A percentile compares a stretch with the other conserved stretches of the same genome.
Conservation (phyloP, 208 protist genomes). For the Naegleria fowleri region DNA sequence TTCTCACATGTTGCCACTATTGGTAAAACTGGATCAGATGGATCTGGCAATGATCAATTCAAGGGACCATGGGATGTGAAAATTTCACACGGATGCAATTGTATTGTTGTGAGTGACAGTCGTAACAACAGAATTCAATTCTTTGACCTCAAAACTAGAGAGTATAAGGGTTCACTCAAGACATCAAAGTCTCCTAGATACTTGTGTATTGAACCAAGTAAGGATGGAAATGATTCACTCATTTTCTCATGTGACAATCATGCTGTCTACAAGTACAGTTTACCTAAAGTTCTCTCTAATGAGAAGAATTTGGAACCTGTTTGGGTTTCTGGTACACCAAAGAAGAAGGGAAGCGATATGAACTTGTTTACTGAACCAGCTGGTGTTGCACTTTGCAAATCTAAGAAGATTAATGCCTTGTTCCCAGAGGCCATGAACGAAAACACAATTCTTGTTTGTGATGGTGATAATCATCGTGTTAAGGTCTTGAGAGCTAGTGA, state of each 20-base stretch:
- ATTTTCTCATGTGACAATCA: background rate
- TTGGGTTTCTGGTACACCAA: background rate
- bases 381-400: background rate
- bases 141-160: background rate
- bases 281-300: background rate
- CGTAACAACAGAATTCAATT: background rate
- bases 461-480: background rate
- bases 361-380: background rate
- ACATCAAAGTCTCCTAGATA: background rate
- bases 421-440: background rate
- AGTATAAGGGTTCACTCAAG: background rate
- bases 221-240: background rate
- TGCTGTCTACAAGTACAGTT: background rate
- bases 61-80: background rate
- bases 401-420: background rate
- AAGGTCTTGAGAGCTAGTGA: background rate
- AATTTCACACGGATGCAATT: background rate
- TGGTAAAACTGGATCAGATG: background rate
- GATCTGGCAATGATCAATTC: background rate
- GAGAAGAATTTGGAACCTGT: background rate
- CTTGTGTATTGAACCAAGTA: background rate
- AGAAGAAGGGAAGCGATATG: background rate
- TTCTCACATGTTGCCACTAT: background rate
- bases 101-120: background rate
- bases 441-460: background rate